Evolutionary conservation across 768 basidiomycete species (phyloP), one percentile per base, ranked within the genome.

Genomic region (Pulveroboletus ravenelii): DNA sequence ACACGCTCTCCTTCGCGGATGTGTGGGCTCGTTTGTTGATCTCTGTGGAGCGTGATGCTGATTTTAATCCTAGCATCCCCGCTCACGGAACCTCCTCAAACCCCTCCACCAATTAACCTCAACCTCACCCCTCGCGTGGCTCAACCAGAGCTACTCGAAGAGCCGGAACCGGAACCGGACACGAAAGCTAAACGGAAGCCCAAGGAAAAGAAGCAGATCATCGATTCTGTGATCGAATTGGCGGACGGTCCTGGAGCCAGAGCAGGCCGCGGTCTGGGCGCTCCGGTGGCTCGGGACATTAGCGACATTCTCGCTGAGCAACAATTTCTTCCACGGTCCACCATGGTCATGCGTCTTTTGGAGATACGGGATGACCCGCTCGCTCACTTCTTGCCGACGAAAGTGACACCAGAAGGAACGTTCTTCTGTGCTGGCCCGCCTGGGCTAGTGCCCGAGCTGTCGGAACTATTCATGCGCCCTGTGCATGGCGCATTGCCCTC

Each of bases 141-240:
- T 10, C 75, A 72, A 27, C 60, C 62, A 49, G 63, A 59, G 20
- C 47, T 62, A 25, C 75, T 73, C n/a, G 74, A 72, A 36, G 68
- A 72, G 34, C 15, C 15, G 0, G 71, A 71, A 43, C 60, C 18
- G 3, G 64, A 73, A 30, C 63, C 27, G 0, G 64, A 64, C 7
- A 66, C 62, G 52, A 75, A 74, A 51, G 63, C 60, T 61, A 73
- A 78, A 72, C 72, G 78, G 59, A 79, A 84, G 67, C 56, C 64
- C 67, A 82, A 80, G 56, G 84, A 87, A 62, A 90, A 85, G 76
- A 94, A 87, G 68, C 86, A 89, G 57, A 89, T 93, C 40, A 87
- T 95, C 48, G 94, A 97, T 66, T 78, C 81, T n/a, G 80, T 91
- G 39, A 93, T 88, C 7, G 93, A 97, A 67, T 78, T 93, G 39